A percentile compares a stretch with the other conserved stretches of the same genome.
Evolutionary conservation across 2,329 filamentous ascomycete genomes (phyloP).

Genomic region (Cyphellophora europaea): DNA sequence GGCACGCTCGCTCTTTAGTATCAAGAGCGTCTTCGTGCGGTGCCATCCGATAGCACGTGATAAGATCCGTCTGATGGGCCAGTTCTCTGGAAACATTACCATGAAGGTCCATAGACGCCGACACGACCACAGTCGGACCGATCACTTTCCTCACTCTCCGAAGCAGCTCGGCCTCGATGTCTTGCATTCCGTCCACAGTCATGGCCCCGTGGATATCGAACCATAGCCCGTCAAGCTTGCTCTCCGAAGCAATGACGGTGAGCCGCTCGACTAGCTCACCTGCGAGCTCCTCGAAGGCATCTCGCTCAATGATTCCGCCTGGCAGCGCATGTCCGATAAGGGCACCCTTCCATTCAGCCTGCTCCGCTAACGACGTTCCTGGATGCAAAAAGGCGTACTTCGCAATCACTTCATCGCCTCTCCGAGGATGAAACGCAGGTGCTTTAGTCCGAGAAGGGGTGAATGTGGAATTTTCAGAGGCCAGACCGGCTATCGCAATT

Average conservation of each 20-base stretch:
- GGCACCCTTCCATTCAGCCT: constrained; percentile 41
- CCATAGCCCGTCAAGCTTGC: constrained; percentile 40
- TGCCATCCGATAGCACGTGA: constrained; percentile 46
- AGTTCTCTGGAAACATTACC: constrained; percentile 44
- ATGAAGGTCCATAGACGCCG: constrained; percentile 48
- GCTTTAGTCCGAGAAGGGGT: constrained; percentile 40
- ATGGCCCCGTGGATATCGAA: constrained; percentile 50
- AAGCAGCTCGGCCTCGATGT: constrained; percentile 40
- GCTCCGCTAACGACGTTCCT: constrained; percentile 30
- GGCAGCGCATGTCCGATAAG: constrained; percentile 44
- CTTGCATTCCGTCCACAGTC: constrained; percentile 42
- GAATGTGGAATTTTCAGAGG: constrained; percentile 47
- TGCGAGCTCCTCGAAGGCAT: constrained; percentile 37
- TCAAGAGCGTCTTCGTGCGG: constrained; percentile 43
- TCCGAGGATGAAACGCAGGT: constrained; percentile 40
- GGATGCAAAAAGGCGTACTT: constrained; percentile 38
- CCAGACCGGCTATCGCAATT: constrained; percentile 44
- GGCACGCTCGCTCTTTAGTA: constrained; percentile 43
- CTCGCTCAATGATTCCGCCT: constrained; percentile 38
- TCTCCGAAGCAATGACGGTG: constrained; percentile 23
- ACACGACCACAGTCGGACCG: constrained; percentile 38
- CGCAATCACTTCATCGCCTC: constrained; percentile 33
- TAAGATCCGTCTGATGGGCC: constrained; percentile 40
- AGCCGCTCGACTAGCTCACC: constrained; percentile 34
- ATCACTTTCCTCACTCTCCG: constrained; percentile 36